Evolutionary conservation across 495 filamentous ascomycete genomes (phyloP), one percentile per base, ranked within the genome.

Genomic region (Penicillium malachiteum): DNA sequence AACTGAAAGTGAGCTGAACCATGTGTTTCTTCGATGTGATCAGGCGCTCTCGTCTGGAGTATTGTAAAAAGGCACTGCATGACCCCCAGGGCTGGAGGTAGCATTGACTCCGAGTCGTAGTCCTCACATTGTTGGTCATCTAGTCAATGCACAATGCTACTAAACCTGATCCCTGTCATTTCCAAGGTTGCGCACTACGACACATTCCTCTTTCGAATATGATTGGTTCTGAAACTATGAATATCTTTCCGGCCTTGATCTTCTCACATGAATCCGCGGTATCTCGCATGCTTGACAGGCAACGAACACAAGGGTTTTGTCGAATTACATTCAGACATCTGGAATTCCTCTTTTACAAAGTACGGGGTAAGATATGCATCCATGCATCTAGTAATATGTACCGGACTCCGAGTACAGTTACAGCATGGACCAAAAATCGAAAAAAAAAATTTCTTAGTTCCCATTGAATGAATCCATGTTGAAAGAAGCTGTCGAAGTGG

Each of bases 251-350:
- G 17, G n/a, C 16, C 26, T 31, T 26, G 21, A 54, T 21, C 37
- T 30, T 63, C 60, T 60, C 63, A 66, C 60, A 61, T 64, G 60
- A 66, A 60, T 35, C 58, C 58, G 60, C 62, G 58, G 56, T 60
- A 59, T 59, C 60, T 63, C 42, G 60, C 63, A 64, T 65, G 56
- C 58, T 62, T 62, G 62, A 62, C 61, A 64, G 61, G 52, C 42
- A 9, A 7, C 21, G 21, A 26, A 26, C 21, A 26, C 21, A 26
- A n/a, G 21, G 21, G 21, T 26, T 1, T 26, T 26, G 21, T 26
- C 21, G 21, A 26, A 26, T 26, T 26, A 26, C 21, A 4, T 26
- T 26, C 21, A n/a, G n/a, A n/a, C n/a, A n/a, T n/a, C n/a, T n/a
- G 21, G 21, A 26, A 26, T 26, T 26, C 21, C 21, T 26, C n/a